Evolutionary conservation across 805 yeast species (phyloP).

Genomic region (Zygosaccharomyces pseudorouxii): DNA sequence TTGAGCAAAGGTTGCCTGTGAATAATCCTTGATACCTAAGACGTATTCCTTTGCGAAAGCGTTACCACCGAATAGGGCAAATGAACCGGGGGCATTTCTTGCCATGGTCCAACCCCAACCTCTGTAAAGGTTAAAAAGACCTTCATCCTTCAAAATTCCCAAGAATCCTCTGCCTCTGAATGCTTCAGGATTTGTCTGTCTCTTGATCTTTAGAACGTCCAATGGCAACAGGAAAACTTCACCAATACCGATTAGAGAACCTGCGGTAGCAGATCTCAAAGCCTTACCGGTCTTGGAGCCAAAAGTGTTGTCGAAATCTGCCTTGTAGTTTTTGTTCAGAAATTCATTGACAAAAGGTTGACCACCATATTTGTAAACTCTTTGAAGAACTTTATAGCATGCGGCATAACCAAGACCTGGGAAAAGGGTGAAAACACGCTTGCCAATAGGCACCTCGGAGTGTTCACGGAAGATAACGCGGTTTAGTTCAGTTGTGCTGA

Average conservation of each 20-base stretch:
- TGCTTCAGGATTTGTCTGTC: conserved; percentile 99
- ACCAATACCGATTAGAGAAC: conserved; percentile 95
- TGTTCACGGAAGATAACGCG: conserved; percentile 80
- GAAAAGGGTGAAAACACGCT: conserved; percentile 76
- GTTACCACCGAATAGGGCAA: conserved; percentile 96
- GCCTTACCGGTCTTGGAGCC: conserved; percentile 97
- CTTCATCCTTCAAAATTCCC: conserved; percentile 83
- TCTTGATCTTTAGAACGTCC: conserved; percentile 94
- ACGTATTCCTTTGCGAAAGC: conserved; percentile 98
- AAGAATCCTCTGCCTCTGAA: conserved; percentile 96
- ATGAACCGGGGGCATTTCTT: conserved; percentile 98
- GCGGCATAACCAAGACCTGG: conserved; percentile 99
- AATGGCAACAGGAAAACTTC: conserved; percentile 93
- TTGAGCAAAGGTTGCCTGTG: conserved; percentile 90
- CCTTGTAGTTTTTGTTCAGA: conserved; percentile 67
- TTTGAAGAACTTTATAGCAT: conserved; percentile 88
- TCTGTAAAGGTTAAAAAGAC: conserved; percentile 77
- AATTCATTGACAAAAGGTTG: conserved; percentile 98
- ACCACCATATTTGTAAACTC: conserved; percentile 98
- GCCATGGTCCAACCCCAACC: conserved; percentile 99
- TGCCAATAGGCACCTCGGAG: conserved; percentile 64
- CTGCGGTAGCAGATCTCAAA: conserved; percentile 94
- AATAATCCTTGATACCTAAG: conserved; percentile 78
- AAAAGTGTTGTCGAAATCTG: conserved; percentile 65
- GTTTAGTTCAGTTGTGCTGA: conserved; percentile 65